Evolutionary conservation across 495 filamentous ascomycete genomes (phyloP).

Genomic region (Clohesyomyces aquaticus): DNA sequence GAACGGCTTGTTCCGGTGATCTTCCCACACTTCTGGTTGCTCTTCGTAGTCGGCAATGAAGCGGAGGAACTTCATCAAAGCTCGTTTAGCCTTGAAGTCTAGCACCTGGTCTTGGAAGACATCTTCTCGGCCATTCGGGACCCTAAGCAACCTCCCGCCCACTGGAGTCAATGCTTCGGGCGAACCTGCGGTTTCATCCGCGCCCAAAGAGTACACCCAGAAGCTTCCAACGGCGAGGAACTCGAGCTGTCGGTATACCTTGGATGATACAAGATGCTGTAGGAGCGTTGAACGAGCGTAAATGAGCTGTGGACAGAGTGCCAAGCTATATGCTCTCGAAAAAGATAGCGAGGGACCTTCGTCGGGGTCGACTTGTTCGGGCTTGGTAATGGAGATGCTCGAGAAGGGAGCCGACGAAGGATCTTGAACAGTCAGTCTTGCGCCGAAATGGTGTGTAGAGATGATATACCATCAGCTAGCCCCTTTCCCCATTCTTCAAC

Average conservation of each 20-base stretch:
- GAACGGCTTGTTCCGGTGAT: slow-evolving; percentile 56
- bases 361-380: slow-evolving; percentile 6
- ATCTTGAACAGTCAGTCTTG: slow-evolving; percentile 14
- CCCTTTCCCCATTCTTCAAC: slow-evolving; percentile 70
- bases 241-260: slow-evolving; percentile 84
- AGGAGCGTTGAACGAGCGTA: slow-evolving; percentile 81
- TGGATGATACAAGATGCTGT: slow-evolving; percentile 78
- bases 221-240: slow-evolving; percentile 94
- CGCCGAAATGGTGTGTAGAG: background rate
- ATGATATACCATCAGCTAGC: slow-evolving; percentile 52
- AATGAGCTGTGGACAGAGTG: slow-evolving; percentile 83
- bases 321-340: slow-evolving; percentile 79
- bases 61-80: slow-evolving; percentile 85
- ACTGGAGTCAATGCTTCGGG: background rate
- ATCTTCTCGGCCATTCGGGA: slow-evolving; percentile 86
- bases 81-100: slow-evolving; percentile 74
- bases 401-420: slow-evolving; percentile 28
- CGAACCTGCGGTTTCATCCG: background rate
- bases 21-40: slow-evolving; percentile 56
- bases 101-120: slow-evolving; percentile 75
- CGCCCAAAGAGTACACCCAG: slow-evolving; percentile 65
- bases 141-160: slow-evolving; percentile 20
- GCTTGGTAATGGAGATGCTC: slow-evolving; percentile 29
- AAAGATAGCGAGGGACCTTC: slow-evolving; percentile 57
- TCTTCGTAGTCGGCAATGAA: slow-evolving; percentile 68